Evolutionary conservation across 2,329 filamentous ascomycete genomes (phyloP).

Genomic region (Diaporthe ilicicola): DNA sequence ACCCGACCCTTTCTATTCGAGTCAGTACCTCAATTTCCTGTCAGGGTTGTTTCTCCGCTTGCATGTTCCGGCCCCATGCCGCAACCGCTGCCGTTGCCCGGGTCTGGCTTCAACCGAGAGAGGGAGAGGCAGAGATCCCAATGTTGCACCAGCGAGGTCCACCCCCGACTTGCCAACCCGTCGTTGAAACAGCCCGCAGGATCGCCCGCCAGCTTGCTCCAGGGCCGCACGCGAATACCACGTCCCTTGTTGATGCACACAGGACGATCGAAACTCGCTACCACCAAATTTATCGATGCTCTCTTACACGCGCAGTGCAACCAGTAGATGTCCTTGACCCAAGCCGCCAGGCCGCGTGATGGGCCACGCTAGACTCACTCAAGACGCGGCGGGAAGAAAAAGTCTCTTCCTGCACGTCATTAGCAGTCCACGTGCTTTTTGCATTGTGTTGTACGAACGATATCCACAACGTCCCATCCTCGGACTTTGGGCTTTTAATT

Average conservation of each 20-base stretch:
- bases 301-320: conserved; percentile 9
- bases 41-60: not conserved
- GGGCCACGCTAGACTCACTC: conserved; percentile 15
- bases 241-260: not conserved
- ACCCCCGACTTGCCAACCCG: not conserved
- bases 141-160: not conserved
- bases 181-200: not conserved
- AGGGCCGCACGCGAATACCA: not conserved
- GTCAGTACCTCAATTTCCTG: conserved; percentile 7
- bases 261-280: not conserved
- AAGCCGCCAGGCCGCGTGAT: conserved; percentile 1
- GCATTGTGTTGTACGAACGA: conserved; percentile 20
- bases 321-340: not conserved
- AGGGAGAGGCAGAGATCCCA: conserved; percentile 3
- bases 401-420: conserved; percentile 27
- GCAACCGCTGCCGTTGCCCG: not conserved
- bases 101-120: not conserved
- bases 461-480: conserved; percentile 22
- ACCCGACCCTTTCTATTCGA: conserved; percentile 6
- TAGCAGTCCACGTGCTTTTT: conserved; percentile 27
- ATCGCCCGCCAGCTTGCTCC: too few species aligned
- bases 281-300: conserved; percentile 4
- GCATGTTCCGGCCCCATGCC: not conserved
- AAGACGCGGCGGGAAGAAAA: not conserved
- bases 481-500: not conserved